phyloP scores from a whole-genome alignment of 164 flowering plant species.

The Macadamia tetraphylla region DNA sequence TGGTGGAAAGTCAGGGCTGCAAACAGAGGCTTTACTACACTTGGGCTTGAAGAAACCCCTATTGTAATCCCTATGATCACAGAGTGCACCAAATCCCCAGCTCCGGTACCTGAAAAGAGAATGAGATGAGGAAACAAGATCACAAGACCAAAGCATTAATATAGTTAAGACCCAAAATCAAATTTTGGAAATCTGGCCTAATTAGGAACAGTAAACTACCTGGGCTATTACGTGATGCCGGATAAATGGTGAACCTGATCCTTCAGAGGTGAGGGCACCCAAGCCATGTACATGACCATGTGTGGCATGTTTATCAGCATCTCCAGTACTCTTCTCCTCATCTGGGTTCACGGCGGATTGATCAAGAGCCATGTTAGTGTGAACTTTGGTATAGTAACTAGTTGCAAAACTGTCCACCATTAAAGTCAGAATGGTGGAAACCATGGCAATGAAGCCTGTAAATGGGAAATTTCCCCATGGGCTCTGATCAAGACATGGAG shows the following conservation, averaged over 20 bases:
- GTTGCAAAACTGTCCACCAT: no score
- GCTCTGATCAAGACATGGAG: constrained; percentile 16
- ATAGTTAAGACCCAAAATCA: no score
- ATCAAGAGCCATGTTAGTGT: no score
- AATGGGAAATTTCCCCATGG: constrained; percentile 32
- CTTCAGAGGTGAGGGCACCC: constrained; percentile 10
- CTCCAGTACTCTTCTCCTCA: constrained; percentile 5
- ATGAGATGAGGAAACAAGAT: not conserved
- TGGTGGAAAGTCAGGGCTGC: not conserved
- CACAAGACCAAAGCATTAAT: no score
- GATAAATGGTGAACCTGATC: constrained; percentile 14
- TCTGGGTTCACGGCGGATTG: constrained; percentile 5
- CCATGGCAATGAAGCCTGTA: no score
- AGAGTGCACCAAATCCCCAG: constrained; percentile 17
- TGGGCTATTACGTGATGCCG: constrained; percentile 41
- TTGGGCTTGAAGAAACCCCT: no score
- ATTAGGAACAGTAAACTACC: constrained; percentile 11
- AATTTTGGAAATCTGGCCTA: no score
- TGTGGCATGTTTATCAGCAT: constrained; percentile 39
- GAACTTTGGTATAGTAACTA: not conserved
- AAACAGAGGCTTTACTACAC: no score
- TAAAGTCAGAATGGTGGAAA: no score
- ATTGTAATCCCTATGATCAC: no score
- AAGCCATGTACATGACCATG: constrained; percentile 48
- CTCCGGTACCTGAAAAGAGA: constrained; percentile 11